Conservation (phyloP, 352 stramenopile genomes). For the Sclerospora graminicola region DNA sequence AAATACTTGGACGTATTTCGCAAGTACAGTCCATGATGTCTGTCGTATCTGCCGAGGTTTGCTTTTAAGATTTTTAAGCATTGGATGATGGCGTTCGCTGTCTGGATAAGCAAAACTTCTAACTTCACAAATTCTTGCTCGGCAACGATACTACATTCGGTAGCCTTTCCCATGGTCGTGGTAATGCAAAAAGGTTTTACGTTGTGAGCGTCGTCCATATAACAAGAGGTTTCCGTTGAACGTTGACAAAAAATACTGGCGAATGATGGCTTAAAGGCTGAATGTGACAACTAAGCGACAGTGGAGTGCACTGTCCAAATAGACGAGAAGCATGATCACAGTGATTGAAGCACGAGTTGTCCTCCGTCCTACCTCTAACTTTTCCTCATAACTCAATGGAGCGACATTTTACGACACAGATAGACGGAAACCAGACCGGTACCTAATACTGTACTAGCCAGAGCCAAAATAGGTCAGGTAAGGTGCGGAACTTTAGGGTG, state of each 20-base stretch:
- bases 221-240: background rate
- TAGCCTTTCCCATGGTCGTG: slow-evolving; percentile 9
- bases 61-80: slow-evolving; percentile 16
- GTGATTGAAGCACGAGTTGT: too few species aligned
- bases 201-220: background rate
- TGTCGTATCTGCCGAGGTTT: slow-evolving; percentile 19
- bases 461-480: too few species aligned
- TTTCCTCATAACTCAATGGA: too few species aligned
- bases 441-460: too few species aligned
- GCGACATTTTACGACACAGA: too few species aligned
- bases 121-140: slow-evolving; percentile 18
- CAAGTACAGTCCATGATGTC: slow-evolving; percentile 12
- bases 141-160: background rate
- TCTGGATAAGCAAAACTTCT: slow-evolving; percentile 9
- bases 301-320: too few species aligned
- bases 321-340: too few species aligned
- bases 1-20: slow-evolving; percentile 16
- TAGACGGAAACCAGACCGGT: too few species aligned
- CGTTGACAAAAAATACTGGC: background rate
- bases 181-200: background rate
- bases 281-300: background rate
- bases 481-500: too few species aligned
- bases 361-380: too few species aligned
- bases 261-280: slow-evolving; percentile 1
- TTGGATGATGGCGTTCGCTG: slow-evolving; percentile 5